Conservation (phyloP, 2,329 filamentous ascomycete species). For the Neofusicoccum laricinum region DNA sequence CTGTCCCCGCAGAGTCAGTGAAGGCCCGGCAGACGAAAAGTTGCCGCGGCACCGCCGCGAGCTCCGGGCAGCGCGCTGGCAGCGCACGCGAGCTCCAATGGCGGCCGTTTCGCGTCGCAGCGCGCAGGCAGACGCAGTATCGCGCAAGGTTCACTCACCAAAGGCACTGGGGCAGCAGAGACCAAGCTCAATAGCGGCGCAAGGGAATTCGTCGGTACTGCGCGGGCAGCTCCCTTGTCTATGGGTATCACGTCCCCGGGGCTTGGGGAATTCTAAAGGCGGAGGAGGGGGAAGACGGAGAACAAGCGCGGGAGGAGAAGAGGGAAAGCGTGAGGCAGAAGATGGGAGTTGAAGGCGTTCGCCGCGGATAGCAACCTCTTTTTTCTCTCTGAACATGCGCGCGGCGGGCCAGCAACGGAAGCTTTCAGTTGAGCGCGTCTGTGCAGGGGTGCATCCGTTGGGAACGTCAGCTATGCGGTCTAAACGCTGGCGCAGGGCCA, state of each 20-base stretch:
- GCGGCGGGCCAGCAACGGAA: not conserved
- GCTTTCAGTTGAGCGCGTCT: constrained; percentile 15
- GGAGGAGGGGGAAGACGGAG: not conserved
- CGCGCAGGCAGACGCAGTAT: not conserved
- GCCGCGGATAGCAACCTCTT: constrained; percentile 6
- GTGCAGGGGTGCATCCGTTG: constrained; percentile 18
- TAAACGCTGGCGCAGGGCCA: constrained; percentile 6
- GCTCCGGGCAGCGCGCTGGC: not conserved
- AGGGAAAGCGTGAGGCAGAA: not conserved
- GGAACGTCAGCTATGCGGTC: constrained; percentile 17
- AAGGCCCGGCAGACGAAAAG: not conserved
- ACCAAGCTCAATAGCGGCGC: constrained; percentile 2
- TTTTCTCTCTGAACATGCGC: constrained; percentile 10
- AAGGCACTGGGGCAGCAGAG: not conserved
- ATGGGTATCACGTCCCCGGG: constrained; percentile 12
- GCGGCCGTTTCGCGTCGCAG: not conserved
- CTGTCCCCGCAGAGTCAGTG: constrained; percentile 1
- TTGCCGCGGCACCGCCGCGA: not conserved
- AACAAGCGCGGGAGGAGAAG: not conserved
- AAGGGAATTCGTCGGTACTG: constrained; percentile 19
- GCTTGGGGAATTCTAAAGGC: constrained; percentile 3
- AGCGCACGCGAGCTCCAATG: not conserved
- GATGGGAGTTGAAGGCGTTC: not conserved
- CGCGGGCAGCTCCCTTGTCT: constrained; percentile 17
- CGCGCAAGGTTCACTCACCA: not conserved